Base-by-base conservation (phyloP, 169 alveolate genomes). In the Plasmodium sp. region DNA sequence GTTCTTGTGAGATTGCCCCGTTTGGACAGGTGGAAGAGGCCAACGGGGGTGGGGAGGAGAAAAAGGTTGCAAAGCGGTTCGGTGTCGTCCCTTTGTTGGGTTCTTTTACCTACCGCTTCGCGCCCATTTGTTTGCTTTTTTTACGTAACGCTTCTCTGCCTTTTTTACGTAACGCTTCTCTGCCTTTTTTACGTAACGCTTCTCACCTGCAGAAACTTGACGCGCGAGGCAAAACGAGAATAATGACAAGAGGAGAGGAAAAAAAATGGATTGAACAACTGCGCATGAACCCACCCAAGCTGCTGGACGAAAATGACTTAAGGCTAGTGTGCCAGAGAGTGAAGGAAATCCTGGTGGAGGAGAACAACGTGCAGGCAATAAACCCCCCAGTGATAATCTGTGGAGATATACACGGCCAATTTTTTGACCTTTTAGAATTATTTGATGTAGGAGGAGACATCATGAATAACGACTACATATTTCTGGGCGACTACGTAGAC, bases 401-500 rank as follows among this genome's bases (percentile, higher is more conserved):
- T 93, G 99, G 99, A 74, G 99, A 99, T 95, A 98, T 99, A 58
- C 99, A 99, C 93, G 99, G 99, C 27, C 98, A 99, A 94, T 99
- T 98, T 96, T 98, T 98, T 93, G 99, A 99, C 95, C 97, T 99
- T 92, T 97, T 98, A 97, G 98, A 98, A 97, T 94, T 98, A 96
- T 96, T 99, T 94, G 98, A 97, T 94, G 98, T 98, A 2, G 99
- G 93, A 16, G 86, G 96, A 33, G 96, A 96, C 73, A 97, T 95
- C 79, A 98, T 96, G 92, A 97, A 98, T 84, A 98, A 99, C 41
- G 99, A 99, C 95, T 99, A 99, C 93, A 93, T 99, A 84, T 99
- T 99, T 96, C 95, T 99, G 95, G 99, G 99, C 54, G 99, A 99
- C 96, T 99, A 98, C 92, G 99, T 99, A 10, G 99, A 99, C 96